Percentiles rank a stretch among this genome's conserved stretches.
Evolutionary conservation across 306 rosid genomes (phyloP).

Genomic region (Gillenia trifoliata): DNA sequence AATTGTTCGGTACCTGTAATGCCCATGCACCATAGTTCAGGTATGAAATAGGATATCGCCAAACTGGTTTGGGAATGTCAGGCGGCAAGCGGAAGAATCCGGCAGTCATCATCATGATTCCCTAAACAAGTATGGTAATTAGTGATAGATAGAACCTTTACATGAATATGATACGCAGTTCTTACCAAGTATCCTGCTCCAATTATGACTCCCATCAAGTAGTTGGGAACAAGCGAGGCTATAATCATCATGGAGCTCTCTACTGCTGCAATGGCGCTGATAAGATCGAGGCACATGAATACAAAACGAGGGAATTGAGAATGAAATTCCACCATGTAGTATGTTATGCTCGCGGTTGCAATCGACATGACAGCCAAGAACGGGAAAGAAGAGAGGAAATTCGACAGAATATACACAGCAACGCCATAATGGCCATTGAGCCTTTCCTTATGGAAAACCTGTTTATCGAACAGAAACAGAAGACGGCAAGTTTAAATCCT

Average conservation of each 20-base stretch:
- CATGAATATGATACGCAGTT: background rate
- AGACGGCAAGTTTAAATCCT: background rate
- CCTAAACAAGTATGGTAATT: slow-evolving; percentile 32
- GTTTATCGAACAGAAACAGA: slow-evolving; percentile 16
- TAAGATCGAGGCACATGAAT: slow-evolving; percentile 58
- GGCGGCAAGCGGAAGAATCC: slow-evolving; percentile 63
- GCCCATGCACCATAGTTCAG: slow-evolving; percentile 85
- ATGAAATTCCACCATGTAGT: slow-evolving; percentile 72
- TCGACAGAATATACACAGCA: slow-evolving; percentile 59
- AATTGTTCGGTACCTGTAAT: slow-evolving; percentile 50
- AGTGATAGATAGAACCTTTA: background rate
- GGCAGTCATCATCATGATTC: slow-evolving; percentile 88
- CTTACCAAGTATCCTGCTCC: slow-evolving; percentile 92
- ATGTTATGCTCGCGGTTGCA: slow-evolving; percentile 54
- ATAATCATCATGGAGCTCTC: slow-evolving; percentile 89
- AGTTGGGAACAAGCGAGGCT: slow-evolving; percentile 91
- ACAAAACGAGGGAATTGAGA: slow-evolving; percentile 45
- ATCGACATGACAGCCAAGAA: slow-evolving; percentile 71
- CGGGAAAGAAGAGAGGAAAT: slow-evolving; percentile 80
- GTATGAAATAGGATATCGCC: slow-evolving; percentile 89
- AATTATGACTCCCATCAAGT: slow-evolving; percentile 73
- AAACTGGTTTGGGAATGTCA: slow-evolving; percentile 72
- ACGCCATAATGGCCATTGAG: slow-evolving; percentile 70
- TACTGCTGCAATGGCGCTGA: slow-evolving; percentile 61
- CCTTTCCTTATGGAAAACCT: slow-evolving; percentile 81